phyloP scores from a whole-genome alignment of 768 basidiomycete species.

The Russula dissimulans region DNA sequence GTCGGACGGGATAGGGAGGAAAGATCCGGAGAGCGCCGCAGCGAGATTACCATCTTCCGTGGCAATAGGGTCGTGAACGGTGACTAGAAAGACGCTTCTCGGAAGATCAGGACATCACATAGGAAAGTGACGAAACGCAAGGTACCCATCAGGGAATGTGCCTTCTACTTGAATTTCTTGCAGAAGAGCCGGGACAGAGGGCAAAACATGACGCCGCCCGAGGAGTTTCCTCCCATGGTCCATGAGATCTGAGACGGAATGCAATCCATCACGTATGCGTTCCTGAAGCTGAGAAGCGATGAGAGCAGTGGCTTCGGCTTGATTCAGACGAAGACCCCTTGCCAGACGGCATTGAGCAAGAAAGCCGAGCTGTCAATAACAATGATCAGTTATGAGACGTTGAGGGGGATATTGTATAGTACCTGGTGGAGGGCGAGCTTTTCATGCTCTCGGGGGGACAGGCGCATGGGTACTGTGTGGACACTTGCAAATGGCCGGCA shows the following conservation, averaged over 20 bases:
- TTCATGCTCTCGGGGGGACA: conserved; percentile 66
- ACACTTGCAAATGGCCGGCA: no score
- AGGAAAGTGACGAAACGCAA: not conserved
- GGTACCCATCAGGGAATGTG: conserved; percentile 79
- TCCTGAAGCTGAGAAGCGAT: conserved; percentile 93
- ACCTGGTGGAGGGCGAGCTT: conserved; percentile 68
- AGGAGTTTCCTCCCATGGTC: conserved; percentile 82
- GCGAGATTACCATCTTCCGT: conserved; percentile 68
- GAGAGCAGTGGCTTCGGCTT: conserved; percentile 80
- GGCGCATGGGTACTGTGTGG: conserved; percentile 40
- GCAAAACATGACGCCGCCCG: conserved; percentile 81
- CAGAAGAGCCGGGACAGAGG: conserved; percentile 63
- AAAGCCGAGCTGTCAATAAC: conserved; percentile 54
- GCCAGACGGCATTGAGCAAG: conserved; percentile 93
- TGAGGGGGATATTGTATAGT: conserved; percentile 22
- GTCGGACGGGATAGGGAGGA: conserved; percentile 69
- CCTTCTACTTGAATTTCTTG: conserved; percentile 93
- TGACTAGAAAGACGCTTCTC: conserved; percentile 83
- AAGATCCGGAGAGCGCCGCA: conserved; percentile 91
- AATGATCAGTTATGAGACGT: not conserved
- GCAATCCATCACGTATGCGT: conserved; percentile 80
- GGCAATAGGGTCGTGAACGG: conserved; percentile 91
- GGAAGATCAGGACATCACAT: conserved; percentile 13
- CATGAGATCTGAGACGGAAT: conserved; percentile 89
- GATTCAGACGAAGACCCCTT: conserved; percentile 81